Percentiles rank a stretch among this genome's conserved stretches.
Evolutionary conservation across 2,329 filamentous ascomycete genomes (phyloP).

Genomic region (Thielaviopsis musarum): DNA sequence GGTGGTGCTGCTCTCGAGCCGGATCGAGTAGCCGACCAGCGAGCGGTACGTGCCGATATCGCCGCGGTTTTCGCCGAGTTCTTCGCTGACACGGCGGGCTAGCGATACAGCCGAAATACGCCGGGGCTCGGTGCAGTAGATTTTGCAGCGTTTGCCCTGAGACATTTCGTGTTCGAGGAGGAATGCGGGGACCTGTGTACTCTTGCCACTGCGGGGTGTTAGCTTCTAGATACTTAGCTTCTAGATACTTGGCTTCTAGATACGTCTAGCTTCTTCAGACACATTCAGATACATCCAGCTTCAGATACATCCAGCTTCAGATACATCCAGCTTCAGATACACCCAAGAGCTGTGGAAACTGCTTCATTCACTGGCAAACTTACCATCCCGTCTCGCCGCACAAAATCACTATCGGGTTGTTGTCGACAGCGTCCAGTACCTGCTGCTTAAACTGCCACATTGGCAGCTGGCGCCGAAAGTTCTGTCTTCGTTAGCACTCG

Average conservation of each 20-base stretch:
- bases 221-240: background rate
- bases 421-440: conserved; percentile 60
- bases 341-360: background rate
- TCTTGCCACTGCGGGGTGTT: conserved; percentile 51
- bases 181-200: conserved; percentile 90
- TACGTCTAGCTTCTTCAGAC: too few relatives aligned
- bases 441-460: conserved; percentile 75
- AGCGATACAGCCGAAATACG: conserved; percentile 93
- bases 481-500: conserved; percentile 16
- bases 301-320: too few relatives aligned
- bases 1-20: conserved; percentile 74
- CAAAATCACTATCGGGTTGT: conserved; percentile 75
- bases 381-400: conserved; percentile 90
- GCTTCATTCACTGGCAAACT: conserved; percentile 10
- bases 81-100: conserved; percentile 82
- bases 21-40: conserved; percentile 84
- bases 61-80: conserved; percentile 68
- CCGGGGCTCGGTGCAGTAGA: conserved; percentile 89
- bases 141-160: conserved; percentile 66
- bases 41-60: conserved; percentile 73
- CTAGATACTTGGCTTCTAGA: too few relatives aligned
- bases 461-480: conserved; percentile 62
- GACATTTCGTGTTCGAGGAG: conserved; percentile 77
- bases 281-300: too few relatives aligned
- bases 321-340: too few relatives aligned